Conservation (phyloP, 1,284 basidiomycete species). For the Cystobasidium sp. region DNA sequence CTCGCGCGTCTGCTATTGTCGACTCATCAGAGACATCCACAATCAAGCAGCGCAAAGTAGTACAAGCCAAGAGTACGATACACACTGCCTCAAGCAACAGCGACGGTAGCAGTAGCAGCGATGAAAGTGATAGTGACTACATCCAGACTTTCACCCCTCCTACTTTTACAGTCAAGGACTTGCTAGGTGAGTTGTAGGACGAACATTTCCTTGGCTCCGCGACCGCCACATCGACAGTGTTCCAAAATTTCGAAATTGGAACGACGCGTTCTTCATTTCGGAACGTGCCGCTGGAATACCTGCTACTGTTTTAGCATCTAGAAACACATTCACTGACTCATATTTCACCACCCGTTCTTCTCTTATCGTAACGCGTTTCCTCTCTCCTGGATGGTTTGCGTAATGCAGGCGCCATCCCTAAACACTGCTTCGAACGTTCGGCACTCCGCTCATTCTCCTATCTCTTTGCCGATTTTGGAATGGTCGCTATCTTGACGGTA, state of each 20-base stretch:
- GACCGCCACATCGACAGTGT: background rate
- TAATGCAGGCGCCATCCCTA: constrained; percentile 49
- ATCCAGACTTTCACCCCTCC: constrained; percentile 42
- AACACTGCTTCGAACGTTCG: constrained; percentile 90
- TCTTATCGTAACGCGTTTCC: too few relatives aligned
- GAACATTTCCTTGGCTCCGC: background rate
- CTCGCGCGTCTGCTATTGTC: background rate
- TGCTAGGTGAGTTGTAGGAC: constrained; percentile 47
- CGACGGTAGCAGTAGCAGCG: constrained; percentile 5
- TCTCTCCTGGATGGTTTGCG: constrained; percentile 20
- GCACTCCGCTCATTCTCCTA: constrained; percentile 80
- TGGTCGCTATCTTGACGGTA: constrained; percentile 74
- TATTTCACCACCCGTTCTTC: too few relatives aligned
- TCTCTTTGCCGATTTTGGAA: constrained; percentile 74
- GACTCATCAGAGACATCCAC: background rate
- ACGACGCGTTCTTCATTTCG: too few relatives aligned
- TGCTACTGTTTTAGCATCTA: too few relatives aligned
- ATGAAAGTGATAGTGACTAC: constrained; percentile 16
- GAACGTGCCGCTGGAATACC: too few relatives aligned
- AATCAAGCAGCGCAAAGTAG: constrained; percentile 16
- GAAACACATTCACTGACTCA: too few relatives aligned
- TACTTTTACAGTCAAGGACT: constrained; percentile 46
- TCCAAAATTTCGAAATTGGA: constrained; percentile 8
- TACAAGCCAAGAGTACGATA: constrained; percentile 18
- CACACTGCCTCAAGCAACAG: background rate